Conservation (phyloP, 2,329 filamentous ascomycete species). For the Calycina herbarum region DNA sequence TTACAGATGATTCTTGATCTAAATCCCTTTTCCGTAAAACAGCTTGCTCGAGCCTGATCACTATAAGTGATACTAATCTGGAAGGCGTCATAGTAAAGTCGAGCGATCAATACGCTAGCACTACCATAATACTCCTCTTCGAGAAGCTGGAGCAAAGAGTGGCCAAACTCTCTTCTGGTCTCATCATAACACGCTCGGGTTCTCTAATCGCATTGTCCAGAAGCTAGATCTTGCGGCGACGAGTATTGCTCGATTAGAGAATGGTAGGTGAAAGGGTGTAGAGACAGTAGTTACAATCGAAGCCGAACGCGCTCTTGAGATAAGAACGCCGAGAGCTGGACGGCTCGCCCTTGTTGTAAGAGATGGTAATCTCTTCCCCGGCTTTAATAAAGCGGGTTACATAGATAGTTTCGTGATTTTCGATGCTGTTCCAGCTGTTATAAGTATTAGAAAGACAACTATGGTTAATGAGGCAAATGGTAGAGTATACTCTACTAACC, state of each 20-base stretch:
- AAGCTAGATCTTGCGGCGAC: slow-evolving; percentile 32
- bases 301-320: slow-evolving; percentile 38
- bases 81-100: slow-evolving; percentile 44
- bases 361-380: slow-evolving; percentile 30
- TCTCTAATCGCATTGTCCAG: slow-evolving; percentile 39
- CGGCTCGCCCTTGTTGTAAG: slow-evolving; percentile 19
- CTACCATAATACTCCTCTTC: slow-evolving; percentile 26
- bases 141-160: slow-evolving; percentile 31
- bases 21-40: slow-evolving; percentile 43
- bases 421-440: slow-evolving; percentile 24
- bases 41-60: slow-evolving; percentile 44
- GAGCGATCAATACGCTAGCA: slow-evolving; percentile 26
- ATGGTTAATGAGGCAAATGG: slow-evolving; percentile 27
- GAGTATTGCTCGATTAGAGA: slow-evolving; percentile 36
- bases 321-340: slow-evolving; percentile 14
- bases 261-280: slow-evolving; percentile 31
- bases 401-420: slow-evolving; percentile 24
- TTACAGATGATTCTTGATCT: slow-evolving; percentile 38
- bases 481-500: slow-evolving; percentile 29
- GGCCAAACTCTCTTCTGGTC: slow-evolving; percentile 33
- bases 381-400: slow-evolving; percentile 21
- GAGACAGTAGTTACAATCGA: slow-evolving; percentile 35
- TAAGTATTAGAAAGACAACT: slow-evolving; percentile 28
- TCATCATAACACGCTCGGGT: slow-evolving; percentile 27
- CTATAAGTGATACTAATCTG: slow-evolving; percentile 43